Conservation (phyloP, 805 yeast genomes). For the Wickerhamomyces pijperi region DNA sequence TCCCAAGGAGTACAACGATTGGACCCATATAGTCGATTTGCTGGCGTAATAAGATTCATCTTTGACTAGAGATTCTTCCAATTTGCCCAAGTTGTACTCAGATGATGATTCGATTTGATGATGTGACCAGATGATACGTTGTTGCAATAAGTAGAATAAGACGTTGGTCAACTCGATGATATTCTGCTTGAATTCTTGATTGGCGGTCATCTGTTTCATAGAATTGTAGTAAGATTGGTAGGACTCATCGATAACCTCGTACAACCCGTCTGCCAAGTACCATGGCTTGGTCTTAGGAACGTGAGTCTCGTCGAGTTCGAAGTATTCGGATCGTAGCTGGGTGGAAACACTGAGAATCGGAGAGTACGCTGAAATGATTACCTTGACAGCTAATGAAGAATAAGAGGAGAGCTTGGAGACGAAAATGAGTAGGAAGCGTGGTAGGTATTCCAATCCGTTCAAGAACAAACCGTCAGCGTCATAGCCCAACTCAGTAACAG, state of each 20-base stretch:
- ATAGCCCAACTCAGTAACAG: constrained; percentile 1
- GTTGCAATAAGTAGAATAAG: constrained; percentile 28
- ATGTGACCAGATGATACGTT: constrained; percentile 23
- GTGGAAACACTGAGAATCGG: constrained; percentile 31
- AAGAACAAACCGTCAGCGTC: background rate
- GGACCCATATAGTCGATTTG: constrained; percentile 44
- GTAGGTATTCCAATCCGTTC: constrained; percentile 15
- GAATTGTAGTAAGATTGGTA: constrained; percentile 16
- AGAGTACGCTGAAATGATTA: constrained; percentile 12
- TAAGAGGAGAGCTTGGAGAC: too few relatives aligned
- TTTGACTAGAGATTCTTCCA: constrained; percentile 10
- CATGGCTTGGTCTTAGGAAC: constrained; percentile 28
- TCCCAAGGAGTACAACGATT: constrained; percentile 37
- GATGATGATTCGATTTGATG: constrained; percentile 5
- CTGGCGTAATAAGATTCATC: constrained; percentile 16
- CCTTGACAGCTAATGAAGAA: too few relatives aligned
- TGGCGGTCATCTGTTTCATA: too few relatives aligned
- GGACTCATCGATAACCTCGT: constrained; percentile 29
- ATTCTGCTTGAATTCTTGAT: constrained; percentile 10
- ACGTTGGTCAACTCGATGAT: constrained; percentile 28
- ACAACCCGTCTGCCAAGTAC: constrained; percentile 33
- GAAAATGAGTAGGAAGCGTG: constrained; percentile 11
- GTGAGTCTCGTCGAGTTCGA: constrained; percentile 21
- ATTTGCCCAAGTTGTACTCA: constrained; percentile 10
- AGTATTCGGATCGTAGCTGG: constrained; percentile 16